Evolutionary conservation across 1,284 basidiomycete species (phyloP).

Genomic region (Fomitopsis palustris): DNA sequence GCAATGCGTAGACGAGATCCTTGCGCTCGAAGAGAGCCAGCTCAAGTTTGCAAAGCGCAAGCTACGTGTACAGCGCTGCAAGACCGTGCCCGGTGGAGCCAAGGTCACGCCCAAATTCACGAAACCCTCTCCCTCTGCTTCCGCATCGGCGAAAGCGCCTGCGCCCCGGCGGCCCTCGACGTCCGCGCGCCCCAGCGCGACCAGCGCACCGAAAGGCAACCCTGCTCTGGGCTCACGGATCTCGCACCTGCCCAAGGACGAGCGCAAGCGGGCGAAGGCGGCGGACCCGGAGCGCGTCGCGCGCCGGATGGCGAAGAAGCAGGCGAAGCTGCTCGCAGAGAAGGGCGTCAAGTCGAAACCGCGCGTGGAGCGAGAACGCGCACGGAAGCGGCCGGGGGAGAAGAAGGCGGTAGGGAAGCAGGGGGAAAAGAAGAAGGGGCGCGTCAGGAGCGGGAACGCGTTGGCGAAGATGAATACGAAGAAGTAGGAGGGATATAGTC

Average conservation of each 20-base stretch:
- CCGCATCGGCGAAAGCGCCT: slow-evolving; percentile 1
- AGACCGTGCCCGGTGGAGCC: slow-evolving; percentile 44
- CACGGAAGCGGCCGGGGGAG: slow-evolving; percentile 44
- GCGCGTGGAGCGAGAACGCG: slow-evolving; percentile 36
- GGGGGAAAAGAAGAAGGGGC: slow-evolving; percentile 39
- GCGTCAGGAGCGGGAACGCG: slow-evolving; percentile 57
- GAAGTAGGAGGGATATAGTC: slow-evolving; percentile 36
- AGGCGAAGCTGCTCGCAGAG: slow-evolving; percentile 57
- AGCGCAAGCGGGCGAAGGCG: slow-evolving; percentile 79
- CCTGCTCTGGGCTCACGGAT: slow-evolving; percentile 77
- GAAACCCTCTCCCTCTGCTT: slow-evolving; percentile 17
- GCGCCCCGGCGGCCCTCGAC: not conserved
- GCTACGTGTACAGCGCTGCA: slow-evolving; percentile 84
- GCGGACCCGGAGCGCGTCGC: slow-evolving; percentile 76
- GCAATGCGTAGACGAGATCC: slow-evolving; percentile 85
- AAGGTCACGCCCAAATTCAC: slow-evolving; percentile 18
- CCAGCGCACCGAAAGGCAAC: slow-evolving; percentile 79
- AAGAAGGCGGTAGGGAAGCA: slow-evolving; percentile 26
- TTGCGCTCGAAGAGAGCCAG: slow-evolving; percentile 70
- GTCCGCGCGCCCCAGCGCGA: slow-evolving; percentile 6
- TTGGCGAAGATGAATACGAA: slow-evolving; percentile 54
- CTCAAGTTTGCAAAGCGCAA: slow-evolving; percentile 90
- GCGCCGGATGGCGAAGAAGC: slow-evolving; percentile 86
- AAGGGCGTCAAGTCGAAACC: slow-evolving; percentile 34
- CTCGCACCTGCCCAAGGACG: slow-evolving; percentile 76